phyloP scores from a whole-genome alignment of 495 filamentous ascomycete species.

The Tuber melanosporum region DNA sequence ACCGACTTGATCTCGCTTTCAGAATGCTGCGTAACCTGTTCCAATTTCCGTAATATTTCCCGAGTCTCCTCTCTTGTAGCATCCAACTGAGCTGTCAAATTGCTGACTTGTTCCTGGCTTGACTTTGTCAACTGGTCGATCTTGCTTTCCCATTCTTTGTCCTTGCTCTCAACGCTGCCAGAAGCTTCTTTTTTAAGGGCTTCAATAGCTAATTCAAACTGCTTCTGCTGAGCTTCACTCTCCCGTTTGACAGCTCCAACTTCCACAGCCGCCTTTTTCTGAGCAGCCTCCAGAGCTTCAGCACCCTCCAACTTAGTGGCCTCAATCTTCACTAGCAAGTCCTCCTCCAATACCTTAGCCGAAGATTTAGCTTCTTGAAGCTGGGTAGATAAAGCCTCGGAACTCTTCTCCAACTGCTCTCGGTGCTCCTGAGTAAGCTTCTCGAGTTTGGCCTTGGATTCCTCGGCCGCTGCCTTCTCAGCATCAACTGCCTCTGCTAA shows the following conservation, averaged over 20 bases:
- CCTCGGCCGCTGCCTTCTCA: constrained; percentile 20
- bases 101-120: constrained; percentile 26
- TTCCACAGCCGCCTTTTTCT: constrained; percentile 18
- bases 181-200: constrained; percentile 22
- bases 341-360: constrained; percentile 24
- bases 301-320: constrained; percentile 22
- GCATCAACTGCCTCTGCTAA: constrained; percentile 23
- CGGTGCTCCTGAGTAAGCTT: constrained; percentile 34
- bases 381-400: constrained; percentile 22
- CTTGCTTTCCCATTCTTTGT: constrained; percentile 34
- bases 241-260: constrained; percentile 24
- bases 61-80: constrained; percentile 46
- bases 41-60: constrained; percentile 41
- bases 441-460: constrained; percentile 35
- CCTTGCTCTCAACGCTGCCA: constrained; percentile 26
- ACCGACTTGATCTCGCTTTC: constrained; percentile 14
- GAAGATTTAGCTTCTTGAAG: constrained; percentile 25
- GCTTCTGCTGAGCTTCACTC: constrained; percentile 12
- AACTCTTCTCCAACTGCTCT: constrained; percentile 35
- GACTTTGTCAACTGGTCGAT: constrained; percentile 27
- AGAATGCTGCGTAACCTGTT: constrained; percentile 19
- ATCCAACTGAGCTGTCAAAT: constrained; percentile 34
- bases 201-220: constrained; percentile 25
- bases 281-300: constrained; percentile 26
- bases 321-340: constrained; percentile 26